Conservation (phyloP, 2,329 filamentous ascomycete genomes). For the Paraconiothyrium sp. region DNA sequence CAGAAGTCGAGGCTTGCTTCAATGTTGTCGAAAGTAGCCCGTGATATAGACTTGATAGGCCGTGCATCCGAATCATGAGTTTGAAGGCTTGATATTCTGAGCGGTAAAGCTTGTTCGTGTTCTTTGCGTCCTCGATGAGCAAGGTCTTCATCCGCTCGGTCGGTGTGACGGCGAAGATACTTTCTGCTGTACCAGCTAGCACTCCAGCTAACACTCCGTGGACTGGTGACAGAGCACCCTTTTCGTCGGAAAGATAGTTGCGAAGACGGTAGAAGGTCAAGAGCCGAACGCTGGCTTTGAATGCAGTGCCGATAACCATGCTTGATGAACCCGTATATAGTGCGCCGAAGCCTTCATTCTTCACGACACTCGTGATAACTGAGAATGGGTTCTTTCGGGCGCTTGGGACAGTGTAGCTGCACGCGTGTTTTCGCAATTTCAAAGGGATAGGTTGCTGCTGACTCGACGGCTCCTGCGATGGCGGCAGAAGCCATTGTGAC, state of each 20-base stretch:
- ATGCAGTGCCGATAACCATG: slow-evolving; percentile 39
- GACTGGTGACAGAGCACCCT: slow-evolving; percentile 34
- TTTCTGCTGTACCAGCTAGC: slow-evolving; percentile 38
- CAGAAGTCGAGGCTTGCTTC: slow-evolving; percentile 60
- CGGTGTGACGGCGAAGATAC: slow-evolving; percentile 41
- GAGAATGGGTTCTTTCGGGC: slow-evolving; percentile 32
- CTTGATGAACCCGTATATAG: slow-evolving; percentile 43
- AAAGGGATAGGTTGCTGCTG: slow-evolving; percentile 56
- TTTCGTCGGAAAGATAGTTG: slow-evolving; percentile 35
- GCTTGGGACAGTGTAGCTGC: slow-evolving; percentile 30
- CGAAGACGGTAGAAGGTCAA: slow-evolving; percentile 42
- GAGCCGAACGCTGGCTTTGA: slow-evolving; percentile 46
- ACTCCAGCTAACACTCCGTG: slow-evolving; percentile 40
- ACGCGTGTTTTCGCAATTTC: slow-evolving; percentile 48
- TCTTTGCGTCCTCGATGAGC: slow-evolving; percentile 44
- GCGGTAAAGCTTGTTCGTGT: slow-evolving; percentile 30
- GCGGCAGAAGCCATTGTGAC: slow-evolving; percentile 61
- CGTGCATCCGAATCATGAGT: slow-evolving; percentile 51
- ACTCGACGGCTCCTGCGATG: slow-evolving; percentile 64
- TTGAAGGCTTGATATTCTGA: slow-evolving; percentile 30
- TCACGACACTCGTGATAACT: slow-evolving; percentile 29
- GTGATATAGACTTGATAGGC: slow-evolving; percentile 56
- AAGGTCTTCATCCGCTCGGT: slow-evolving; percentile 45
- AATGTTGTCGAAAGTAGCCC: slow-evolving; percentile 58
- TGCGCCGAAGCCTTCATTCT: slow-evolving; percentile 34